Evolutionary conservation across 306 rosid genomes (phyloP), one percentile per base, ranked within the genome.

Genomic region (Benincasa hispida): DNA sequence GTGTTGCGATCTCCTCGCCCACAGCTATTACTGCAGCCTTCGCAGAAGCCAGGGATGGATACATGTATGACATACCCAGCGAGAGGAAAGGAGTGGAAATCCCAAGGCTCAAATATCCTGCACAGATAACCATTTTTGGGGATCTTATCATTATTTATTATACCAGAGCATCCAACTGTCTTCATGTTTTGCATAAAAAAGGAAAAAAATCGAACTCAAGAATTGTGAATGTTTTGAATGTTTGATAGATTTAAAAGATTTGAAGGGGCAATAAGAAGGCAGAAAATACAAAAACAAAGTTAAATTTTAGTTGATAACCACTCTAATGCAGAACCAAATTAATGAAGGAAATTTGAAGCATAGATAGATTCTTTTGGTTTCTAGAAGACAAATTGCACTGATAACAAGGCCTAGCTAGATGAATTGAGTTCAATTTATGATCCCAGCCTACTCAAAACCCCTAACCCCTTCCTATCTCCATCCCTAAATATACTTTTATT

Each of bases 71-170:
- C 79, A 89, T 81, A 79, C 98, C 98, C 77, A 94, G 81, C 30
- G 97, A 94, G 53, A 94, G 87, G 79, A 94, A 94, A 34, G 98
- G 98, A 34, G 98, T 94, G 53, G 98, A 94, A 81, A 90, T 91
- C 84, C 98, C 98, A 76, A 94, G 96, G 83, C 92, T 87, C 21
- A 94, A 82, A 80, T 87, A 90, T 67, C 97, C 98, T 94, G 88
- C 35, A 57, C 70, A 72, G 75, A 21, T 12, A 69, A 75, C 50
- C 79, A 79, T 42, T 45, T 42, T 17, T 24, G 15, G 58, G 55
- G 55, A 18, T 15, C 25, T 70, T 72, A 72, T 48, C 45, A 50
- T 15, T 25, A 27, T 50, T 15, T 17, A 72, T 39, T 66, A 67
- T 39, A 28, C 59, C 2, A 72, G 76, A 72, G 58, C 41, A 69